Percentiles rank a stretch among this genome's conserved stretches.
These are phyloP conservation scores for Saururus chinensis DNA, from an alignment of 164 flowering plant species.

Conservation along the genomic window DNA sequence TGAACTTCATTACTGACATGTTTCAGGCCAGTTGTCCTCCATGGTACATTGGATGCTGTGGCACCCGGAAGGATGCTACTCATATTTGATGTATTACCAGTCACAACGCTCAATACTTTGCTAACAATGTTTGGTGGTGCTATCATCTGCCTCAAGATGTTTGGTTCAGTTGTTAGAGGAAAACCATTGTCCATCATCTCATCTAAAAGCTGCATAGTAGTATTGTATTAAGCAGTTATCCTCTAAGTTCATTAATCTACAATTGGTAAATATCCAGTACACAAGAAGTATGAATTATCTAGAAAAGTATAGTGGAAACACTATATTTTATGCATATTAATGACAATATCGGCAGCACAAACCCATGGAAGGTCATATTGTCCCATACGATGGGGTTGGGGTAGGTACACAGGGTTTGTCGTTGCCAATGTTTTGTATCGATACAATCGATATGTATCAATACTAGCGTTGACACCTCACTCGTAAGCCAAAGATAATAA, in stretches of 20 bases:
- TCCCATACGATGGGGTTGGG: no score
- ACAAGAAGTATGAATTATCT: no score
- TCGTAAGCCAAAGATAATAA: no score
- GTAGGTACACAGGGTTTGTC: no score
- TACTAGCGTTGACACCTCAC: no score
- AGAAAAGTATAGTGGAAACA: no score
- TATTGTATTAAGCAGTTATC: conserved; percentile 10
- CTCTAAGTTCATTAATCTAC: background rate
- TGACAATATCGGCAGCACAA: no score
- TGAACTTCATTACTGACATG: conserved; percentile 84
- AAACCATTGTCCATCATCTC: conserved; percentile 99
- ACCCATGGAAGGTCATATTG: no score
- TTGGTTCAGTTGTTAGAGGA: conserved; percentile 94
- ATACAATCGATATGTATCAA: no score
- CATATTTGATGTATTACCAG: conserved; percentile 82
- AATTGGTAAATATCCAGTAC: no score
- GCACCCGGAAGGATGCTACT: conserved; percentile 90
- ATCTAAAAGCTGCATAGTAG: conserved; percentile 76
- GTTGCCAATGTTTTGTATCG: no score
- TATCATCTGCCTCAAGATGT: conserved; percentile 89
- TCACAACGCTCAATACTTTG: conserved; percentile 89
- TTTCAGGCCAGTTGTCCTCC: conserved; percentile 76
- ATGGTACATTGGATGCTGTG: conserved; percentile 82
- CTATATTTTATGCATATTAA: no score
- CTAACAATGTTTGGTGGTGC: conserved; percentile 91